Evolutionary conservation across 2,329 filamentous ascomycete species (phyloP), one percentile per base, ranked within the genome.

Genomic region (Xylariales sp.): DNA sequence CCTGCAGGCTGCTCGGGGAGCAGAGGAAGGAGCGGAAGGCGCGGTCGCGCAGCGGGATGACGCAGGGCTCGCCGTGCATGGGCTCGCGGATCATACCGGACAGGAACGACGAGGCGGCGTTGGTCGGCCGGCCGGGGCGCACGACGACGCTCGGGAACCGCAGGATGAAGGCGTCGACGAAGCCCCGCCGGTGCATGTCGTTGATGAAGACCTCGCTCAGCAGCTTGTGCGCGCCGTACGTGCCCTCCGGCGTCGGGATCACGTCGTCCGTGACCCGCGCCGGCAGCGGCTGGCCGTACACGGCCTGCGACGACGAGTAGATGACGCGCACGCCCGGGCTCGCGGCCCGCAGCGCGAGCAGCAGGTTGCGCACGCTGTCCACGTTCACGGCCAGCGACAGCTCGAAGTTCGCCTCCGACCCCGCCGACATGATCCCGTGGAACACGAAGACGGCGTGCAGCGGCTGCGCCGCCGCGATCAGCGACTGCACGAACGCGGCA

Each of bases 351-450:
- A 90, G 82, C 7, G 81, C 84, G 2, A 80, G 62, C 5, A 90
- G 80, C 1, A 90, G 73, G 48, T 80, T 78, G 30, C 86, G 83
- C 12, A 88, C 86, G 48, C 85, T 86, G 71, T 90, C 85, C 56
- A 90, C 82, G 76, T 91, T 90, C 59, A 90, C 87, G 48, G 80
- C 81, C 68, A 89, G 81, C 2, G 87, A 87, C 1, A 89, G 80
- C 58, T 87, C 85, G 69, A 86, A 87, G 78, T 90, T 84, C 49
- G 86, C 85, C 78, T 90, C 88, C 16, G 87, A 86, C 5, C 87
- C 87, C 12, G 85, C 85, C 0, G 88, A 90, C 89, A 91, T 90
- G 81, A 90, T 89, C 69, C 89, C 89, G 77, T 91, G 89, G 76
- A 91, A 87, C 72, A 89, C 81, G 78, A 88, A 90, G 65, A 86